Conservation (phyloP, 2,329 filamentous ascomycete genomes). For the Alternaria ethzedia region DNA sequence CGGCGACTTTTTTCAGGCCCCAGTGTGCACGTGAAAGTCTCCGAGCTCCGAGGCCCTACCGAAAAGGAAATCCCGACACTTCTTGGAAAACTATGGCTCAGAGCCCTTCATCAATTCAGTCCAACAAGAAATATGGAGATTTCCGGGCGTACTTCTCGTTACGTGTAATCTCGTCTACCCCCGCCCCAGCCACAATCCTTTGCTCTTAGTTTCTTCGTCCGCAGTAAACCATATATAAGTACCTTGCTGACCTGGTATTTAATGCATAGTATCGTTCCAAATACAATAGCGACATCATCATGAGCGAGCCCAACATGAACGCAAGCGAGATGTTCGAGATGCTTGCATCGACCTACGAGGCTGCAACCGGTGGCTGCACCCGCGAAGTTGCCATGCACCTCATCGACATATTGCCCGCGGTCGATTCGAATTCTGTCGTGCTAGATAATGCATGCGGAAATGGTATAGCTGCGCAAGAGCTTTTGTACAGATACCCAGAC, state of each 20-base stretch:
- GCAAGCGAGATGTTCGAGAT: background rate
- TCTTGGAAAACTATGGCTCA: fast-evolving
- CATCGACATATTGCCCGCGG: constrained; percentile 13
- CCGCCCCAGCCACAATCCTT: background rate
- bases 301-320: background rate
- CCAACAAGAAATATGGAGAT: background rate
- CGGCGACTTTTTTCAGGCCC: background rate
- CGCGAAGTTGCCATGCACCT: constrained; percentile 22
- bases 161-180: background rate
- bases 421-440: constrained; percentile 19
- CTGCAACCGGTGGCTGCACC: constrained; percentile 21
- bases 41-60: background rate
- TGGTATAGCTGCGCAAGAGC: constrained; percentile 27
- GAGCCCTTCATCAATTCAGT: background rate
- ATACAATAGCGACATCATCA: background rate
- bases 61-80: background rate
- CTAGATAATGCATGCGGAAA: constrained; percentile 38
- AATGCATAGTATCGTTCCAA: background rate
- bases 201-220: background rate
- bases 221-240: background rate
- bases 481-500: constrained; percentile 12
- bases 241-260: background rate
- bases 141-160: background rate
- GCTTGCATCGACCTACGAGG: constrained; percentile 18
- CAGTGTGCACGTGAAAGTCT: background rate